These are phyloP conservation scores for Fusarium sp. DNA, from an alignment of 2,329 filamentous ascomycete species.

Conservation along the genomic window DNA sequence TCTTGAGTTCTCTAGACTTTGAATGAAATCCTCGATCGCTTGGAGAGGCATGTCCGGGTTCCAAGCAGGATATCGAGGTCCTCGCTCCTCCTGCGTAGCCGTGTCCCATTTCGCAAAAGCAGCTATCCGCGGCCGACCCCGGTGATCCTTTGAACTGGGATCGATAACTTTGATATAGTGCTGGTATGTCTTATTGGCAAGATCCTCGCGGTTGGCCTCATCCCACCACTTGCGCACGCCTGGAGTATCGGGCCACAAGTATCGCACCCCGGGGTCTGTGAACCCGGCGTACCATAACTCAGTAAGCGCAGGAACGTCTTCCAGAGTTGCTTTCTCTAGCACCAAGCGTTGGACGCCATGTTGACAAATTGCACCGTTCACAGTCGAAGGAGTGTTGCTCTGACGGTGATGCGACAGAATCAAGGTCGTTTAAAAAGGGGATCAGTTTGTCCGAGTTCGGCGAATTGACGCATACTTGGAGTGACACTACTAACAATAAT, in stretches of 20 bases:
- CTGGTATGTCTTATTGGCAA: conserved; percentile 5
- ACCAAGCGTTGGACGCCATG: not conserved
- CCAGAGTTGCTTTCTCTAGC: conserved; percentile 3
- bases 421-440: not conserved
- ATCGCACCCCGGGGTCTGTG: conserved; percentile 1
- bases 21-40: conserved; percentile 4
- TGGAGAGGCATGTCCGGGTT: conserved; percentile 5
- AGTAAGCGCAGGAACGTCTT: conserved; percentile 10
- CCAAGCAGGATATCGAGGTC: conserved; percentile 14
- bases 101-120: conserved; percentile 16
- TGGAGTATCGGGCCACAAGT: conserved; percentile 14
- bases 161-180: conserved; percentile 17
- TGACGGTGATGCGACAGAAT: not conserved
- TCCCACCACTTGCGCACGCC: conserved; percentile 16
- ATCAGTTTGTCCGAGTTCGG: not conserved
- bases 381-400: not conserved
- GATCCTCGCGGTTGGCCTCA: conserved; percentile 12
- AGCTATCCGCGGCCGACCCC: conserved; percentile 8
- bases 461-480: not conserved
- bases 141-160: not conserved
- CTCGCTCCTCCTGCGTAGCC: not conserved
- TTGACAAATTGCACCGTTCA: not conserved
- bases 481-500: not conserved
- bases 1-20: not conserved
- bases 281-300: conserved; percentile 17